Conservation (phyloP, 2,329 filamentous ascomycete species). For the Xylariaceae sp. region DNA sequence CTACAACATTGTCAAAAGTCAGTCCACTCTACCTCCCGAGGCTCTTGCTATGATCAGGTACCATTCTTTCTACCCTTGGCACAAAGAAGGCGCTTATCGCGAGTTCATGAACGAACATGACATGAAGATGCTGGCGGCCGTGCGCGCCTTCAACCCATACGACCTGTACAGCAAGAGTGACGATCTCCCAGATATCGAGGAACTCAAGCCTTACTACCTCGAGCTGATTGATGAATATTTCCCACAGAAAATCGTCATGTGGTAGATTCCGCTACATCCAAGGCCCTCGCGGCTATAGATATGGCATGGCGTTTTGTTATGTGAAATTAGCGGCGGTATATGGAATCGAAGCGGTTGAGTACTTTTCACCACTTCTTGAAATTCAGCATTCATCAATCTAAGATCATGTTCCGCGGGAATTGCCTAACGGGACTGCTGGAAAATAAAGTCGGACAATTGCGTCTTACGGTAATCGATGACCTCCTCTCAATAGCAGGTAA, state of each 20-base stretch:
- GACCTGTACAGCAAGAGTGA: slow-evolving; percentile 92
- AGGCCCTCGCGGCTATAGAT: neutral
- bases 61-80: slow-evolving; percentile 92
- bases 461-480: too few species aligned
- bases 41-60: slow-evolving; percentile 90
- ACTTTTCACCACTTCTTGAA: too few species aligned
- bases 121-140: slow-evolving; percentile 71
- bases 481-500: too few species aligned
- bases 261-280: slow-evolving; percentile 43
- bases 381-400: too few species aligned
- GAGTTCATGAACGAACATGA: slow-evolving; percentile 84
- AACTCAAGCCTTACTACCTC: slow-evolving; percentile 75
- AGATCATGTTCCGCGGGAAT: too few species aligned
- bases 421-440: too few species aligned
- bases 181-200: slow-evolving; percentile 68
- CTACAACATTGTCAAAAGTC: slow-evolving; percentile 81
- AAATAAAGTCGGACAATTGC: too few species aligned
- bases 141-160: slow-evolving; percentile 85
- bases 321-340: too few species aligned
- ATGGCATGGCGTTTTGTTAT: too few species aligned
- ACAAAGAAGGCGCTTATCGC: slow-evolving; percentile 72
- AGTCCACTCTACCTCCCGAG: slow-evolving; percentile 73
- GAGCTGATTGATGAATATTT: slow-evolving; percentile 73
- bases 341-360: too few species aligned
- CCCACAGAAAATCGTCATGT: slow-evolving; percentile 62